phyloP scores from a whole-genome alignment of 352 stramenopile species.

The Phytophthora podocarpi region DNA sequence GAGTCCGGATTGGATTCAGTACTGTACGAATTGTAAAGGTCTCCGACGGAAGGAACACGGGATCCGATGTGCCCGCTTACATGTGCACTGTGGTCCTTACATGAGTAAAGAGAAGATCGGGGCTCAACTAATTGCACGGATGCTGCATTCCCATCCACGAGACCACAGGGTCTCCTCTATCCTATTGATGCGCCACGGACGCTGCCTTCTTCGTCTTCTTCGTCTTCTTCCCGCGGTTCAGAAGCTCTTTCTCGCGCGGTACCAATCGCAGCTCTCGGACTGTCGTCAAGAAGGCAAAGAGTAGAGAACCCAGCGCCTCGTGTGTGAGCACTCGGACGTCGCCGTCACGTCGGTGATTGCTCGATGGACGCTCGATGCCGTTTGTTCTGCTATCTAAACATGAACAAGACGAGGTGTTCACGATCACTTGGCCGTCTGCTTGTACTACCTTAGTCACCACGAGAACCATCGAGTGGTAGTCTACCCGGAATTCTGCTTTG shows the following conservation, averaged over 20 bases:
- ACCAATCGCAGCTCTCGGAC: slow-evolving; percentile 83
- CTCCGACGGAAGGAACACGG: background rate
- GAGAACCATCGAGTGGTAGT: slow-evolving; percentile 42
- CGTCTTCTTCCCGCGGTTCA: slow-evolving; percentile 36
- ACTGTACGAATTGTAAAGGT: background rate
- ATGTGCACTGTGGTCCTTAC: slow-evolving; percentile 21
- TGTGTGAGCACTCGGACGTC: slow-evolving; percentile 46
- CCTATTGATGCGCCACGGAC: slow-evolving; percentile 24
- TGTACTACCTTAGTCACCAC: slow-evolving; percentile 39
- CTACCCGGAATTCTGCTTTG: slow-evolving; percentile 50
- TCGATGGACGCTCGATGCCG: slow-evolving; percentile 2
- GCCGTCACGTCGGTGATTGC: slow-evolving; percentile 13
- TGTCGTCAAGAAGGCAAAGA: slow-evolving; percentile 80
- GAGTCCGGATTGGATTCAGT: background rate
- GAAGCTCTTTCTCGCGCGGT: slow-evolving; percentile 73
- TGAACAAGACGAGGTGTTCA: slow-evolving; percentile 34
- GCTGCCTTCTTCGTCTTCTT: slow-evolving; percentile 13
- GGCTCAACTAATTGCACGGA: slow-evolving; percentile 19
- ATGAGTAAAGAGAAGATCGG: slow-evolving; percentile 15
- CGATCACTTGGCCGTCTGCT: slow-evolving; percentile 44
- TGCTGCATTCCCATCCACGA: slow-evolving; percentile 21
- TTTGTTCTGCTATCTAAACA: slow-evolving; percentile 21
- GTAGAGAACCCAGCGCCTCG: slow-evolving; percentile 43
- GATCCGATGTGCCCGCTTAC: slow-evolving; percentile 7
- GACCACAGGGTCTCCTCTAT: slow-evolving; percentile 28